These are phyloP conservation scores for Daldinia sp. DNA, from an alignment of 2,329 filamentous ascomycete species.

Conservation along the genomic window DNA sequence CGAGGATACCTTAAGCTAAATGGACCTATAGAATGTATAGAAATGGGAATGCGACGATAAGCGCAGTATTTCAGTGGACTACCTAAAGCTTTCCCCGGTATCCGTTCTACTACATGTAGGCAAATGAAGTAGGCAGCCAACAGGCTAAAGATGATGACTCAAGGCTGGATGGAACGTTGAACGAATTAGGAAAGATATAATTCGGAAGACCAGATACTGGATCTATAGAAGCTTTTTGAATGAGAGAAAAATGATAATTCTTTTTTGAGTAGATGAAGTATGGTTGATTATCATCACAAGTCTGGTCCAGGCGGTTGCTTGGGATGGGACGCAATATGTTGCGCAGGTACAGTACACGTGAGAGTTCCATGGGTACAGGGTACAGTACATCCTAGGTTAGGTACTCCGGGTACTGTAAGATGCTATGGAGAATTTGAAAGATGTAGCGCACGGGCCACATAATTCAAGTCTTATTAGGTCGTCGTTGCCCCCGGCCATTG, in stretches of 20 bases:
- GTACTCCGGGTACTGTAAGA: too few species aligned
- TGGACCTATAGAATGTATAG: constrained; percentile 3
- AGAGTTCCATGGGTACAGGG: constrained; percentile 33
- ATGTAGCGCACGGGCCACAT: constrained; percentile 25
- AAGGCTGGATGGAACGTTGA: constrained; percentile 1
- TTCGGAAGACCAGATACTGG: constrained; percentile 7
- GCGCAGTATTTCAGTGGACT: constrained; percentile 16
- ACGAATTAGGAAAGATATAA: constrained; percentile 17
- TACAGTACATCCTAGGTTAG: too few species aligned
- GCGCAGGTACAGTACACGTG: constrained; percentile 36
- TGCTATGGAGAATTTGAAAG: constrained; percentile 25
- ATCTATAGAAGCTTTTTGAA: constrained; percentile 17
- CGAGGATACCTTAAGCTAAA: constrained; percentile 5
- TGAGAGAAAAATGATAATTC: constrained; percentile 17
- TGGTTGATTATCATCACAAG: constrained; percentile 4
- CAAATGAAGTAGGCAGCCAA: constrained; percentile 8
- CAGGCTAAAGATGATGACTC: constrained; percentile 4
- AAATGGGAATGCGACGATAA: constrained; percentile 9
- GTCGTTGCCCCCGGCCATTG: not conserved
- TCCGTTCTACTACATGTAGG: too few species aligned
- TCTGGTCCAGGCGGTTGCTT: constrained; percentile 10
- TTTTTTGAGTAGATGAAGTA: constrained; percentile 3
- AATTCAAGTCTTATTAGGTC: not conserved
- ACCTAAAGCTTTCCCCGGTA: constrained; percentile 11
- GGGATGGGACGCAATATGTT: constrained; percentile 27